Evolutionary conservation across 805 yeast species (phyloP), one percentile per base, ranked within the genome.

Genomic region (Saccharomycopsis sp.): DNA sequence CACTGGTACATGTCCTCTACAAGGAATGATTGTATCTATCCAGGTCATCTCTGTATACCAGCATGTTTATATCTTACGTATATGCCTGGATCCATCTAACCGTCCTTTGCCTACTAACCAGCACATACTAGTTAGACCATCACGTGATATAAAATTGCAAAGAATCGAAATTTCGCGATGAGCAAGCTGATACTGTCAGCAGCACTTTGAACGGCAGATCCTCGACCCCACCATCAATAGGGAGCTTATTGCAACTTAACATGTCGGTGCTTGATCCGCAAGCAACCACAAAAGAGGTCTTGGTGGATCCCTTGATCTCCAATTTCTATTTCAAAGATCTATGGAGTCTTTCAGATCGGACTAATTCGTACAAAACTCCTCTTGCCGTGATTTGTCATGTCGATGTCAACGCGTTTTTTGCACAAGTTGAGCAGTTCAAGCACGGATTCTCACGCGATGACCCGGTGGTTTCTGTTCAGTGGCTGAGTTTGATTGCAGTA

Each of bases 401-500:
- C 23, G 99, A 94, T 72, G 80, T 90, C 66, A 96, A 94, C 72
- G 97, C 98, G 12, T 94, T 92, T 70, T 94, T 88, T 71, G 97
- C 99, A 0, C 99, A 94, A 68, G 94, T 86, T 34, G 97, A 94
- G 66, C 93, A 87, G 64, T 74, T 89, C 3, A 72, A 97, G 49
- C 76, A 89, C 17, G 86, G 86, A 0, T 72, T 86, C 15, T 71
- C 84, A 1, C 74, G 73, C 1, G 81, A 83, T 1, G 92, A 84
- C 62, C 97, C 99, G 0, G 86, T 94, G 1, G 97, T 91, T 0
- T 92, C 97, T 69, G 89, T 90, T 2, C 99, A 94, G 67, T 94
- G 99, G 99, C 77, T 79, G 53, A 78, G 92, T 0, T 73, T 94
- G 2, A 93, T 94, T 59, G 99, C 99, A 0, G 96, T 94, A 0